Base-by-base conservation (phyloP, 768 basidiomycete species). In the Agrocybe praecox region DNA sequence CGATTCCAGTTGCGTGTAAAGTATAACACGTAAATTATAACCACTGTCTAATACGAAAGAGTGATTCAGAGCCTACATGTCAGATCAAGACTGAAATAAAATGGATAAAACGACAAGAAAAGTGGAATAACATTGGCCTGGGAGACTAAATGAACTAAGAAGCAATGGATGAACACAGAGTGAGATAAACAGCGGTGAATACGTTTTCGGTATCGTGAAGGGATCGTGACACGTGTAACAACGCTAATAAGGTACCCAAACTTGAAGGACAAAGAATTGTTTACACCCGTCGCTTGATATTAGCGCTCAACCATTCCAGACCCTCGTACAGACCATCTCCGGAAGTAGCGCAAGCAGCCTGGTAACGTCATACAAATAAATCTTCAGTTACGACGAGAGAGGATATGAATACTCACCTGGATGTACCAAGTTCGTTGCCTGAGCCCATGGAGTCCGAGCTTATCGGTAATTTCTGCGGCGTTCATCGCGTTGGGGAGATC, bases 401-500 rank as follows among this genome's bases (percentile, higher is more conserved):
- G 60, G 53, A 57, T 47, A 46, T 56, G 43, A 43, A 22, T 46
- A 76, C 86, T 63, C 56, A 90, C 92, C 86, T 94, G 92, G 65
- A 98, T 96, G 74, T 93, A 96, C 97, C 97, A 99, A 60, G 91
- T 94, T 78, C 97, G 83, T 81, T 98, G 92, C 72, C 95, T 89
- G 67, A 99, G 88, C 51, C 94, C 92, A 71, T 98, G 96, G 51
- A 99, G 90, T 60, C 97, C 96, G 66, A 99, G 94, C 76, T 98
- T 98, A 79, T 99, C 97, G 57, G 97, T 98, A 69, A 99, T 97
- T 77, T 99, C 97, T 62, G 96, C 92, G 42, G 96, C 96, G 71
- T 95, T 96, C 96, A 98, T 98, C 63, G 96, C 97, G 72, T 99
- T 98, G 63, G 97, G 97, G 70, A 99, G 79, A 87, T 99, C 97